Conservation (phyloP, 768 basidiomycete genomes). For the Tricholoma hemisulphureum region DNA sequence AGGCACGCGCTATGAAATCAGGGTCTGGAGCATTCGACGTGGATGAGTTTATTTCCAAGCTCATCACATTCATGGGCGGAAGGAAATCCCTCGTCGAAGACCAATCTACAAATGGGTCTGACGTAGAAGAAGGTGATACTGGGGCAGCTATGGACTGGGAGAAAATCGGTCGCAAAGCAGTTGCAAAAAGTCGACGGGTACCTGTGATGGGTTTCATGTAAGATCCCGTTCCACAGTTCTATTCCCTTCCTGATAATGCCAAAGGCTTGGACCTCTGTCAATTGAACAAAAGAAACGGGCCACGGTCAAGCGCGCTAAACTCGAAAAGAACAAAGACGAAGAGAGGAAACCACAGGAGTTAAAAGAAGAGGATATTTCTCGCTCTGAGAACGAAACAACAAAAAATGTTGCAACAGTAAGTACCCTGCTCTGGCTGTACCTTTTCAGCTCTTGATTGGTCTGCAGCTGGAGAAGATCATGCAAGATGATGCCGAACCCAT, state of each 20-base stretch:
- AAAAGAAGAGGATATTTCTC: conserved; percentile 76
- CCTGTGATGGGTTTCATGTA: conserved; percentile 90
- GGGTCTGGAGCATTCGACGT: conserved; percentile 87
- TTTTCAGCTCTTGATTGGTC: background rate
- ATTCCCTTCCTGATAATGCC: conserved; percentile 14
- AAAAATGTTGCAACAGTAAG: conserved; percentile 78
- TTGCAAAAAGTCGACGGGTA: conserved; percentile 76
- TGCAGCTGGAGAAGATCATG: conserved; percentile 64
- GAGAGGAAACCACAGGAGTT: conserved; percentile 76
- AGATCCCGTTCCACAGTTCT: conserved; percentile 18
- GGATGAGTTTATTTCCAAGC: conserved; percentile 82
- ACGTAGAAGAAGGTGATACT: conserved; percentile 51
- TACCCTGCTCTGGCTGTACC: background rate
- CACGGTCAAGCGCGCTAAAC: conserved; percentile 55
- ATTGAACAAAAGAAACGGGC: conserved; percentile 80
- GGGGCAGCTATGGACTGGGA: conserved; percentile 71
- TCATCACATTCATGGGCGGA: conserved; percentile 77
- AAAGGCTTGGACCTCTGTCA: conserved; percentile 88
- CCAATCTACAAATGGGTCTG: conserved; percentile 44
- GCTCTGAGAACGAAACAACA: conserved; percentile 86
- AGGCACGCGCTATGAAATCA: conserved; percentile 89
- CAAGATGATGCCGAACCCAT: conserved; percentile 44
- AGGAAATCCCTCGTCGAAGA: conserved; percentile 43
- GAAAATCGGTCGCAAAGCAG: conserved; percentile 78
- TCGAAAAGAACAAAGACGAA: conserved; percentile 71